phyloP scores from a whole-genome alignment of 129 eudicot species.

The Flaveria sonorensis region DNA sequence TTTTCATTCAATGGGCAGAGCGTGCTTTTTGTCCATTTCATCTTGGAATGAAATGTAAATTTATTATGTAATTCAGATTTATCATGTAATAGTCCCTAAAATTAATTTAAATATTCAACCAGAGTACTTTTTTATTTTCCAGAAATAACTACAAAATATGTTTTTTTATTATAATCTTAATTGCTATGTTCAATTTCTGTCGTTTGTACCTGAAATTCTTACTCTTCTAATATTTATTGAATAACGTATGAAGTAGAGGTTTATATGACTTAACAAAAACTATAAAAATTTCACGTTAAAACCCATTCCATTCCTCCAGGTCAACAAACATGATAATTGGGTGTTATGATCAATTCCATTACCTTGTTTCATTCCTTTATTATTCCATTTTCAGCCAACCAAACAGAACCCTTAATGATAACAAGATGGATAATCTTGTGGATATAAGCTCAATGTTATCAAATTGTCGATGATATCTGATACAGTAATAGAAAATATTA shows the following conservation, averaged over 20 bases:
- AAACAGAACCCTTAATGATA: neutral
- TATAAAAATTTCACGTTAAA: neutral
- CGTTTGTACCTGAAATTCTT: neutral
- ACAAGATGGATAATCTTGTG: no score
- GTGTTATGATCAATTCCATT: neutral
- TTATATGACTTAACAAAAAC: neutral
- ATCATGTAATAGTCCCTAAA: neutral
- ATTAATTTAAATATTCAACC: neutral
- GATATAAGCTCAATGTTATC: no score
- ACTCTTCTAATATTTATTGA: neutral
- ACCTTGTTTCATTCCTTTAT: neutral
- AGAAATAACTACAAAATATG: neutral
- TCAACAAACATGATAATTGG: neutral
- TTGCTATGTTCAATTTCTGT: neutral
- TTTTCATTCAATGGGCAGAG: neutral
- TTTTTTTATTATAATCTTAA: neutral
- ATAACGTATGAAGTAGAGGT: neutral
- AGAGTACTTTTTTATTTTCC: neutral
- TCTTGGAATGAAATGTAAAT: neutral
- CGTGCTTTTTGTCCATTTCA: neutral
- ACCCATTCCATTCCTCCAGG: neutral
- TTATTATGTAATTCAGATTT: neutral
- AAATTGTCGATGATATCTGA: neutral
- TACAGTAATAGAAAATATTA: no score
- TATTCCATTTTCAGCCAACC: neutral